These are phyloP conservation scores for Skeletonema marinoi DNA, from an alignment of 108 stramenopile genomes.

Conservation along the genomic window DNA sequence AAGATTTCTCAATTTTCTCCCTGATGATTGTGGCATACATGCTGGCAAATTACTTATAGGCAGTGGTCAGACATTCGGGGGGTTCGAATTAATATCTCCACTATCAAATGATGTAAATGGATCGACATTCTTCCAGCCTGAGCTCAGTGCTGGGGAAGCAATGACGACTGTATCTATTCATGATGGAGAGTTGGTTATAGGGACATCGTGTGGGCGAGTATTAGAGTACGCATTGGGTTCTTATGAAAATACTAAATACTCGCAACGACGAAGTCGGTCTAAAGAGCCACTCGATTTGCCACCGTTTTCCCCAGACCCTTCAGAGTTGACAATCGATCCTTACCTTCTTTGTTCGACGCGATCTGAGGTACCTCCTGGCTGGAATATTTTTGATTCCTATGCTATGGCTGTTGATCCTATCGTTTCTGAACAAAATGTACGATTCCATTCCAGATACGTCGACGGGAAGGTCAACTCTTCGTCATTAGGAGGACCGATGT, in stretches of 20 bases:
- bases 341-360: constrained; percentile 35
- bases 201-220: constrained; percentile 68
- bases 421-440: constrained; percentile 38
- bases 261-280: background rate
- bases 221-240: constrained; percentile 58
- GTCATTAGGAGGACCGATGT: constrained; percentile 66
- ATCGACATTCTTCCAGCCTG: constrained; percentile 62
- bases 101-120: constrained; percentile 38
- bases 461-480: constrained; percentile 24
- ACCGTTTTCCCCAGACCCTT: constrained; percentile 46
- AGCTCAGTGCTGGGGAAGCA: constrained; percentile 61
- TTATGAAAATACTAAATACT: constrained; percentile 41
- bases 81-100: constrained; percentile 76
- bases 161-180: constrained; percentile 61
- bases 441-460: constrained; percentile 34
- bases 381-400: constrained; percentile 63
- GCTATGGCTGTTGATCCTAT: constrained; percentile 51
- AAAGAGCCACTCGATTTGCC: constrained; percentile 63
- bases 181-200: constrained; percentile 54
- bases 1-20: constrained; percentile 68
- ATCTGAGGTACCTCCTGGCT: constrained; percentile 19
- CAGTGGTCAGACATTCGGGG: constrained; percentile 74
- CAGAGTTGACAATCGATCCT: constrained; percentile 71
- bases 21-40: constrained; percentile 23
- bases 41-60: constrained; percentile 58